A percentile compares a stretch with the other conserved stretches of the same genome.
These are phyloP conservation scores for Teratosphaeria zuluensis DNA, from an alignment of 2,329 filamentous ascomycete species.

Conservation along the genomic window DNA sequence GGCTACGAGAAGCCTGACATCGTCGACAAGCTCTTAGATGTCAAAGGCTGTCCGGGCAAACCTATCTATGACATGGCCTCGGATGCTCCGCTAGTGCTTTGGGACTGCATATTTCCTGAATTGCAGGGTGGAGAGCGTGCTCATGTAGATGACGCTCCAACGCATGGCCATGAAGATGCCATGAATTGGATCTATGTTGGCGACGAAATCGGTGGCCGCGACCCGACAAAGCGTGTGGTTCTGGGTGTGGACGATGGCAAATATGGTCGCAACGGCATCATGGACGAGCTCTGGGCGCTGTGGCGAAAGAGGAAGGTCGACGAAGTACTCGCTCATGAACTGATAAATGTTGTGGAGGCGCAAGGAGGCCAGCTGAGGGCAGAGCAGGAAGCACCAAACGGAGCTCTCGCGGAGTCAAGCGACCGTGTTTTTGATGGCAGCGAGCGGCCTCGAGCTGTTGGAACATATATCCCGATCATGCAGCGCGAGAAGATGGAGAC, in stretches of 20 bases:
- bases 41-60: conserved; percentile 58
- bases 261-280: conserved; percentile 55
- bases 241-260: conserved; percentile 44
- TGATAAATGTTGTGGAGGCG: conserved; percentile 54
- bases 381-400: background rate
- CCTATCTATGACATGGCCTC: conserved; percentile 86
- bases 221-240: conserved; percentile 19
- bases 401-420: conserved; percentile 15
- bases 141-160: background rate
- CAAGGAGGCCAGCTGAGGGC: conserved; percentile 21
- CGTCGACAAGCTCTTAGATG: conserved; percentile 65
- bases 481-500: conserved; percentile 46
- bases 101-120: conserved; percentile 84
- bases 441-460: conserved; percentile 43
- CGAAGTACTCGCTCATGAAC: conserved; percentile 66
- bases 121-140: conserved; percentile 4
- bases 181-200: conserved; percentile 73
- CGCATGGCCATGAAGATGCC: conserved; percentile 41
- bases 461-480: conserved; percentile 49
- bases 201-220: conserved; percentile 43
- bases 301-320: conserved; percentile 86
- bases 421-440: conserved; percentile 51
- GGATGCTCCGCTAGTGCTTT: conserved; percentile 82
- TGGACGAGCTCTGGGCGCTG: conserved; percentile 67
- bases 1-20: conserved; percentile 68